A percentile compares a stretch with the other conserved stretches of the same genome.
These are phyloP conservation scores for Globisporangium sylvaticum DNA, from an alignment of 352 stramenopile genomes.

Conservation along the genomic window DNA sequence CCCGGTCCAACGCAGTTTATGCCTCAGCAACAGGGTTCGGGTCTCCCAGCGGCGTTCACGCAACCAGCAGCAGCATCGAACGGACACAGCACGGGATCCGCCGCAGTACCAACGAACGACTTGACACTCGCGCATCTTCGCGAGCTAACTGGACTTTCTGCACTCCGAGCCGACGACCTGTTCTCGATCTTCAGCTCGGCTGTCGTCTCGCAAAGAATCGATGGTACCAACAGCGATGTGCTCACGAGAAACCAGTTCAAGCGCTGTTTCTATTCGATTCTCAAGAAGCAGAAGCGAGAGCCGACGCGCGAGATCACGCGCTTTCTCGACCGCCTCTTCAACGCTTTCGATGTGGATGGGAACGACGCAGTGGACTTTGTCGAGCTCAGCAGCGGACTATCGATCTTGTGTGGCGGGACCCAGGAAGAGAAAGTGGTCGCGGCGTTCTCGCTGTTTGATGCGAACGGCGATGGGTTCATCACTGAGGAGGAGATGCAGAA, in stretches of 20 bases:
- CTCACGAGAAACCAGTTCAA: slow-evolving; percentile 71
- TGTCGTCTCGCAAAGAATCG: slow-evolving; percentile 1
- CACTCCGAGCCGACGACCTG: slow-evolving; percentile 52
- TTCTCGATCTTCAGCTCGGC: slow-evolving; percentile 52
- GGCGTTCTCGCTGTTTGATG: slow-evolving; percentile 85
- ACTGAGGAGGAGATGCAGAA: slow-evolving; percentile 74
- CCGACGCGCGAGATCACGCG: slow-evolving; percentile 41
- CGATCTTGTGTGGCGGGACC: slow-evolving; percentile 63
- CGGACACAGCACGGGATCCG: not conserved
- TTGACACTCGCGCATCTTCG: slow-evolving; percentile 32
- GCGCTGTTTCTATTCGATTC: slow-evolving; percentile 55
- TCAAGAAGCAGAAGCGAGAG: slow-evolving; percentile 55
- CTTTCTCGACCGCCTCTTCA: slow-evolving; percentile 74
- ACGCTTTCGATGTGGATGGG: slow-evolving; percentile 68
- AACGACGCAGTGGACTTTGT: slow-evolving; percentile 73
- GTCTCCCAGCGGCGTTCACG: slow-evolving; percentile 2
- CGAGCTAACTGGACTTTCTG: slow-evolving; percentile 47
- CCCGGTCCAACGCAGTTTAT: slow-evolving; percentile 45
- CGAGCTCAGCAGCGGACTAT: slow-evolving; percentile 74
- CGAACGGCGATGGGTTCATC: slow-evolving; percentile 81
- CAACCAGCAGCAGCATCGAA: slow-evolving; percentile 2
- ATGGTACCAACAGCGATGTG: slow-evolving; percentile 13
- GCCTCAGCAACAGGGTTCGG: not conserved
- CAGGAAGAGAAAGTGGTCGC: slow-evolving; percentile 75
- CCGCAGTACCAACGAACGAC: slow-evolving; percentile 1